Evolutionary conservation across 805 yeast species (phyloP).

Genomic region (Wickerhamiella dianesei): DNA sequence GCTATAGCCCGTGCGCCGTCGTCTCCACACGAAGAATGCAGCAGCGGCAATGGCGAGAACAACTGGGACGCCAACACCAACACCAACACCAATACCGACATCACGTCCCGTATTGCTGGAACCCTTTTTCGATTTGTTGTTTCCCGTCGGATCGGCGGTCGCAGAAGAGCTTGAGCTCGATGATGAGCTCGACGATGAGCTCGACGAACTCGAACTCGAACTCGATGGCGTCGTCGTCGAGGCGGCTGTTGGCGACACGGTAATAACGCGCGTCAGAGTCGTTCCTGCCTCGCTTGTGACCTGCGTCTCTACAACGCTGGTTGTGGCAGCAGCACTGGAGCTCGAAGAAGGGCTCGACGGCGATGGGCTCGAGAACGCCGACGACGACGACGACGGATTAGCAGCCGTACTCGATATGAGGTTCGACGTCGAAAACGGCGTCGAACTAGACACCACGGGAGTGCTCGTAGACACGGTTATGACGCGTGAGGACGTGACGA

Average conservation of each 20-base stretch:
- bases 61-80: conserved; percentile 61
- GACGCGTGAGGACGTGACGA: background rate
- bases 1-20: conserved; percentile 13
- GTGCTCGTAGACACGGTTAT: background rate
- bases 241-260: conserved; percentile 2
- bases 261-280: conserved; percentile 6
- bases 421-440: no score
- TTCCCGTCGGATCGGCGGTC: background rate
- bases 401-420: background rate
- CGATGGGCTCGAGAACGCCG: background rate
- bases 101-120: conserved; percentile 23
- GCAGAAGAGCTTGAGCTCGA: background rate
- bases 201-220: conserved; percentile 1
- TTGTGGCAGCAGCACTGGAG: background rate
- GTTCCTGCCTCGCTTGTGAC: conserved; percentile 4
- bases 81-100: conserved; percentile 54
- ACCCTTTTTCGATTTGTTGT: background rate
- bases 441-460: background rate
- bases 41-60: conserved; percentile 28
- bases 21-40: conserved; percentile 6
- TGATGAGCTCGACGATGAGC: conserved; percentile 1
- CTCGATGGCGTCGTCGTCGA: conserved; percentile 1
- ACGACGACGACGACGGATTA: background rate
- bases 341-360: background rate
- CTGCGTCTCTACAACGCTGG: background rate